Evolutionary conservation across 2,329 filamentous ascomycete species (phyloP), one percentile per base, ranked within the genome.

Genomic region (Xylariomycetidae sp.): DNA sequence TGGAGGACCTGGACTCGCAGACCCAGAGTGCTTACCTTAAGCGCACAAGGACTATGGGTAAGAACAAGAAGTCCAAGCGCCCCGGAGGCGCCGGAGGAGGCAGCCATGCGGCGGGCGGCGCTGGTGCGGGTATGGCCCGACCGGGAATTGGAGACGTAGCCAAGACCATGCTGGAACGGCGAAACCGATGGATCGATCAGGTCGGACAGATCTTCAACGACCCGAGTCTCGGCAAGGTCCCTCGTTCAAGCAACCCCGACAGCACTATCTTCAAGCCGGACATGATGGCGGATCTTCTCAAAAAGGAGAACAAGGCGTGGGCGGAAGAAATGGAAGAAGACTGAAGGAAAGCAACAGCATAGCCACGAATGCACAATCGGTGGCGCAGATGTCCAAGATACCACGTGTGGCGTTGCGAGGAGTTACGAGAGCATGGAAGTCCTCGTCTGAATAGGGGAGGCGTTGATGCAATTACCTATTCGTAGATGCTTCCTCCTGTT

Each of bases 1-100:
- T 93, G 31, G 92, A 98, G 56, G 92, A 98, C 57, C 79, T 98
- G 15, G 92, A 98, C 66, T 79, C 81, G 25, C 92, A 96, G 57
- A 88, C 96, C 25, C 89, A 96, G 54, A 82, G 86, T 32, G 90
- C 92, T 4, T 98, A 96, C 54, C 79, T 94, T 27, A 98, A 98
- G 65, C 84, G 92, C 16, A 96, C 90, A 18, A 80, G 92, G 29
- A 95, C 87, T 1, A 82, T 96, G 63, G 86, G 89, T 57, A 93
- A 96, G 66, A 87, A 79, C 59, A 93, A 93, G 60, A 95, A 94
- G 64, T 82, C 88, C 37, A 90, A 93, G 56, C 69, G 82, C 4
- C 80, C 79, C 2, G 84, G 85, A 27, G 85, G 83, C 33, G 80
- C 82, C 2, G 81, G 82, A 16, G 85, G 81, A 40, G 82, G 82